phyloP scores from a whole-genome alignment of 1,284 basidiomycete species.

The Ustilago shanxiensis region DNA sequence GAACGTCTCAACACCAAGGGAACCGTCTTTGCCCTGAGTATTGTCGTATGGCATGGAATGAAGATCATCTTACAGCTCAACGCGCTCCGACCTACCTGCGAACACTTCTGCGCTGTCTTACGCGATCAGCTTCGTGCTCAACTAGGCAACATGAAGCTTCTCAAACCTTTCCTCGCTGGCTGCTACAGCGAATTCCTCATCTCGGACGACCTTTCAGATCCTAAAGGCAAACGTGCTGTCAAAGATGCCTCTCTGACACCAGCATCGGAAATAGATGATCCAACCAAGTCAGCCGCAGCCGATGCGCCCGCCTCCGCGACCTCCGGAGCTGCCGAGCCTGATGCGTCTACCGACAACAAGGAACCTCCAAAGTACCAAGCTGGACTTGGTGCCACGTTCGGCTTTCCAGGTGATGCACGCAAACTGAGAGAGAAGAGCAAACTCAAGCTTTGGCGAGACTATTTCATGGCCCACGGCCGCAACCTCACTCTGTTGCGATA shows the following conservation, averaged over 20 bases:
- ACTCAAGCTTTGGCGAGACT: conserved; percentile 94
- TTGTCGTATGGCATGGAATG: conserved; percentile 95
- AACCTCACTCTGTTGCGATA: conserved; percentile 93
- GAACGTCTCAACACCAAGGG: conserved; percentile 79
- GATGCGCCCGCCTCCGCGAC: conserved; percentile 19
- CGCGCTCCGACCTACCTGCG: conserved; percentile 92
- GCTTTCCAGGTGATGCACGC: conserved; percentile 69
- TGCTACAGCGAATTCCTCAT: conserved; percentile 95
- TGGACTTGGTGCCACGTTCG: conserved; percentile 67
- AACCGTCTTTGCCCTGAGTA: conserved; percentile 87
- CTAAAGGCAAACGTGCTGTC: conserved; percentile 69
- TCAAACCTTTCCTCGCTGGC: conserved; percentile 90
- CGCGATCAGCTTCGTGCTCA: conserved; percentile 91
- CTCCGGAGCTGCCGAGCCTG: conserved; percentile 12
- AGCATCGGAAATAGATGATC: conserved; percentile 23
- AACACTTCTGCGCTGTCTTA: conserved; percentile 89
- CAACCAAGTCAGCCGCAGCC: conserved; percentile 7
- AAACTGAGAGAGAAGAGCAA: conserved; percentile 88
- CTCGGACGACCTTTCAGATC: conserved; percentile 65
- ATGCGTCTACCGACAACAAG: conserved; percentile 22
- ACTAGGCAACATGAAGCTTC: conserved; percentile 81
- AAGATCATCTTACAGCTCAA: conserved; percentile 96
- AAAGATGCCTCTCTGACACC: conserved; percentile 30
- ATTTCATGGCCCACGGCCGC: conserved; percentile 81
- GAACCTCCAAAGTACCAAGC: conserved; percentile 47